These are phyloP conservation scores for Dendrothele bispora DNA, from an alignment of 768 basidiomycete genomes.

Conservation along the genomic window DNA sequence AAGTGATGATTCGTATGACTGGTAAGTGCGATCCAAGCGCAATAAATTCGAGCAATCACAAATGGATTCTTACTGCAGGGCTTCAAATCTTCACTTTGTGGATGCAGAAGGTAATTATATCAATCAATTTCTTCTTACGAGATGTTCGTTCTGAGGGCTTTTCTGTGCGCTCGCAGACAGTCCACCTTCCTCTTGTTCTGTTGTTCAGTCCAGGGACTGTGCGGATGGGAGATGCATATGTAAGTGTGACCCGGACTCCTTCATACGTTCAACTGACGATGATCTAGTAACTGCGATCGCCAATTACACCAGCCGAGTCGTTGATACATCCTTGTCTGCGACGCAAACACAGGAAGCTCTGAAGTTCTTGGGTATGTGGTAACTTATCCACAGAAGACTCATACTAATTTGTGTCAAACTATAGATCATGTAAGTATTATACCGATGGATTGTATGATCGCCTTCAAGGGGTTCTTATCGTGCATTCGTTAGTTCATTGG, in stretches of 20 bases:
- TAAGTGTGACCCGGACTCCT: background rate
- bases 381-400: background rate
- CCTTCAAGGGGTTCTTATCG: background rate
- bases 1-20: background rate
- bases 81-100: background rate
- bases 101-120: background rate
- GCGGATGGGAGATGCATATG: constrained; percentile 4
- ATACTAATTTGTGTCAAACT: background rate
- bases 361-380: constrained; percentile 25
- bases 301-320: constrained; percentile 33
- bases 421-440: background rate
- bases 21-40: background rate
- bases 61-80: background rate
- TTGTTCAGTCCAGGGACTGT: constrained; percentile 29
- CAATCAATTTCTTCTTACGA: background rate
- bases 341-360: constrained; percentile 30
- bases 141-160: no score
- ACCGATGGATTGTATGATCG: background rate
- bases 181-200: constrained; percentile 28
- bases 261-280: background rate
- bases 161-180: constrained; percentile 7
- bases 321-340: constrained; percentile 21
- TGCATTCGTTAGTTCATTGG: constrained; percentile 12
- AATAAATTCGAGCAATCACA: no score
- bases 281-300: constrained; percentile 32